A percentile compares a stretch with the other conserved stretches of the same genome.
Evolutionary conservation across 1,139 yeast genomes (phyloP).

Genomic region (Zygoascus meyerae): DNA sequence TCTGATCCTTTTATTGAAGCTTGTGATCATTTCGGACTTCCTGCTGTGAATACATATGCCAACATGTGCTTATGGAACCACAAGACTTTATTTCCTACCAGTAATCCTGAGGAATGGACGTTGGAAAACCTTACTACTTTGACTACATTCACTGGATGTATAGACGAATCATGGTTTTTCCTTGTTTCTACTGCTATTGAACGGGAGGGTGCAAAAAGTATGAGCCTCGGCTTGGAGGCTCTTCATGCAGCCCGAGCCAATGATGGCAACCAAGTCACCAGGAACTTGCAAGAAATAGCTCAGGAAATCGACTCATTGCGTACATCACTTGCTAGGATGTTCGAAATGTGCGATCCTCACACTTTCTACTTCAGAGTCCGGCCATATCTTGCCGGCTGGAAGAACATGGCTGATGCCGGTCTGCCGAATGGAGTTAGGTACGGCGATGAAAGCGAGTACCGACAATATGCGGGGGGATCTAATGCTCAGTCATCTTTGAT

Average conservation of each 20-base stretch:
- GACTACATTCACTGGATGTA: slow-evolving; percentile 81
- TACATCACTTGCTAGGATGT: slow-evolving; percentile 73
- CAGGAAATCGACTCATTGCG: slow-evolving; percentile 72
- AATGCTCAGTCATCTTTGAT: slow-evolving; percentile 90
- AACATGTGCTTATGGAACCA: slow-evolving; percentile 87
- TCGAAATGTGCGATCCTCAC: slow-evolving; percentile 93
- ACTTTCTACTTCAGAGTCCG: slow-evolving; percentile 79
- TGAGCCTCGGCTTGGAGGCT: slow-evolving; percentile 56
- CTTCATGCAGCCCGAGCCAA: slow-evolving; percentile 48
- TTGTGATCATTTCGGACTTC: slow-evolving; percentile 58
- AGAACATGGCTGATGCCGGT: slow-evolving; percentile 84
- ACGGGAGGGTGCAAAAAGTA: slow-evolving; percentile 65
- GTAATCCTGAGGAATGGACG: slow-evolving; percentile 35
- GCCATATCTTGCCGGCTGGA: slow-evolving; percentile 93
- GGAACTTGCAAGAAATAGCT: slow-evolving; percentile 57
- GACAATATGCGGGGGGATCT: slow-evolving; percentile 80
- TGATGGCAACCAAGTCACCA: slow-evolving; percentile 39
- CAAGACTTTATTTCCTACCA: slow-evolving; percentile 51
- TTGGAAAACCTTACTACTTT: slow-evolving; percentile 72
- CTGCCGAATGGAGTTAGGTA: slow-evolving; percentile 72
- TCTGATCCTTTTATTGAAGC: slow-evolving; percentile 64
- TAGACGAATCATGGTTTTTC: slow-evolving; percentile 93
- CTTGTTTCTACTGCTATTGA: slow-evolving; percentile 84
- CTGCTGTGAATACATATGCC: slow-evolving; percentile 86
- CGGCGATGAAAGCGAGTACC: slow-evolving; percentile 56